Base-by-base conservation (phyloP, 148 eudicot genomes). In the Rhododendron henanense region DNA sequence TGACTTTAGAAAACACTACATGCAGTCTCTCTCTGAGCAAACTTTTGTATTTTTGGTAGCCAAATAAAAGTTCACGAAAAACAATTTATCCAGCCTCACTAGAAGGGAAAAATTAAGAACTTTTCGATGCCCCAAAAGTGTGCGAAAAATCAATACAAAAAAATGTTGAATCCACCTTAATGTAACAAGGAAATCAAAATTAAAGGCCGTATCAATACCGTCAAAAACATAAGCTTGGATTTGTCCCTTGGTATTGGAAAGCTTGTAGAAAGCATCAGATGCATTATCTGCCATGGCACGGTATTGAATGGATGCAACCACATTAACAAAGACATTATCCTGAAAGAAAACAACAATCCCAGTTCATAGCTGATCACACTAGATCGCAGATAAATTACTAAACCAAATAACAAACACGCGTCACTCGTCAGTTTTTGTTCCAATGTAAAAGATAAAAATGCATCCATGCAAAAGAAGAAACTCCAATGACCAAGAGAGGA, bases 151-250 rank as follows among this genome's bases (percentile, higher is more conserved):
- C 57, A 53, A 53, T 53, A 13, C 15, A 14, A 18, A 48, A 50
- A 47, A 85, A 55, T n/a, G 16, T 50, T 59, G 37, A 67, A 86
- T 79, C 37, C 55, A 5, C 63, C 10, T 44, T 48, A 55, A 23
- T n/a, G 6, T 53, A 3, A 86, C 2, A 19, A n/a, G 48, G 39
- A 59, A 10, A 16, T 61, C 14, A 23, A 67, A 28, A 69, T 3
- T 39, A n/a, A 85, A 76, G 5, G 28, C 35, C 39, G 6, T 44
- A 41, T 74, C 35, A 81, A n/a, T 86, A 90, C 92, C 92, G 81
- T 90, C 92, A 84, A 90, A 90, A 21, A 90, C 92, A 85, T 90
- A 90, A 55, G 92, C 86, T 81, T 90, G 92, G 48, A 90, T 90
- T 74, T 90, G 92, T 33, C 59, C 85, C 89, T 84, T 90, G 37